phyloP scores from a whole-genome alignment of 176 grass and related monocot genomes.

The Oryza meyeriana region DNA sequence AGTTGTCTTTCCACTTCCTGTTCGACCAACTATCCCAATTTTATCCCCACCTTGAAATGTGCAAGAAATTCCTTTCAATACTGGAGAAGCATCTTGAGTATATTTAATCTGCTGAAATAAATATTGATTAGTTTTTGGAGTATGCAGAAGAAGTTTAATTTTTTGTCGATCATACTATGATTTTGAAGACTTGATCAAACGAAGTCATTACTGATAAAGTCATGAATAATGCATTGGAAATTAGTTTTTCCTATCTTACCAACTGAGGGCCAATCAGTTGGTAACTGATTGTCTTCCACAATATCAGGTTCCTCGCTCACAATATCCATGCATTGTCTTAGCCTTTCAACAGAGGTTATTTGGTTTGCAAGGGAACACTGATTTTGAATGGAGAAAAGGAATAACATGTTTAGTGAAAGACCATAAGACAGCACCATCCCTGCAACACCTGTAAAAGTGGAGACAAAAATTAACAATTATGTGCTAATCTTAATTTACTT shows the following conservation, averaged over 20 bases:
- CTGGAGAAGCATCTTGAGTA: conserved; percentile 24
- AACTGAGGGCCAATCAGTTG: conserved; percentile 42
- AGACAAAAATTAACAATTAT: background rate
- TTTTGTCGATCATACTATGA: background rate
- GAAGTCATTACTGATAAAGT: background rate
- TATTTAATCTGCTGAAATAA: conserved; percentile 27
- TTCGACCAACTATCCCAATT: conserved; percentile 47
- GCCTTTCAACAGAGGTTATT: conserved; percentile 61
- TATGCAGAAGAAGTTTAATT: background rate
- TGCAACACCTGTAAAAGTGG: conserved; percentile 43
- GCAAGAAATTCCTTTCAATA: conserved; percentile 38
- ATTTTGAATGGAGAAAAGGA: conserved; percentile 58
- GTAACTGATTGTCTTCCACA: conserved; percentile 33
- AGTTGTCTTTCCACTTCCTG: conserved; percentile 51
- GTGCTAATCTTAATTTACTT: background rate
- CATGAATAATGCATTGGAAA: background rate
- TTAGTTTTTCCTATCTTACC: conserved; percentile 39
- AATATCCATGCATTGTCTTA: conserved; percentile 58
- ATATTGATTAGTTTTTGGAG: background rate
- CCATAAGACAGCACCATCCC: conserved; percentile 73
- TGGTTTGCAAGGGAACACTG: conserved; percentile 66
- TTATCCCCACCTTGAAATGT: conserved; percentile 40
- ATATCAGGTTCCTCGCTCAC: conserved; percentile 49
- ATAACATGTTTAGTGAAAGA: conserved; percentile 54
- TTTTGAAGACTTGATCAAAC: background rate